phyloP scores from a whole-genome alignment of 352 stramenopile species.

The Phytopythium mirpurense region DNA sequence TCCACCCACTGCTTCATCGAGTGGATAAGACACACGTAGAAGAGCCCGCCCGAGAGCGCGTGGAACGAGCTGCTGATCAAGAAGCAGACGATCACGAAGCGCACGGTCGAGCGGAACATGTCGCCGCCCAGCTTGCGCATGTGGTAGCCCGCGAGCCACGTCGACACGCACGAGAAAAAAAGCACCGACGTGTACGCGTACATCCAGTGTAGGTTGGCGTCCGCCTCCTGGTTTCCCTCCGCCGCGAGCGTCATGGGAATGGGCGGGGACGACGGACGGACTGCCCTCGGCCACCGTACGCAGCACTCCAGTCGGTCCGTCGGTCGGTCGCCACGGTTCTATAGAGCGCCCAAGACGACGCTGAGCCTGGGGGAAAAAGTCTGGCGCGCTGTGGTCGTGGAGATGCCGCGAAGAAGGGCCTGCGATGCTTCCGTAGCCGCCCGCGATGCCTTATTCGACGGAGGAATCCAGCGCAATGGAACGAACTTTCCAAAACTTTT shows the following conservation, averaged over 20 bases:
- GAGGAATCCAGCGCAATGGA: too few species aligned
- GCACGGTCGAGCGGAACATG: constrained; percentile 63
- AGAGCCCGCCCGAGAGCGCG: constrained; percentile 38
- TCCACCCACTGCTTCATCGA: constrained; percentile 18
- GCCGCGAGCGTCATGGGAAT: constrained; percentile 6
- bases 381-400: too few species aligned
- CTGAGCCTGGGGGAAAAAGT: too few species aligned
- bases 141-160: constrained; percentile 50
- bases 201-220: constrained; percentile 47
- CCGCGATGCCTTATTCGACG: too few species aligned
- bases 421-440: too few species aligned
- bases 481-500: too few species aligned
- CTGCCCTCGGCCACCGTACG: too few species aligned
- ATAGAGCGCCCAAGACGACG: too few species aligned
- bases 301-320: too few species aligned
- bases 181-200: constrained; percentile 53
- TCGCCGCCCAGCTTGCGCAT: constrained; percentile 60
- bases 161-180: constrained; percentile 50
- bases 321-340: too few species aligned
- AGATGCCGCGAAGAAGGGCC: too few species aligned
- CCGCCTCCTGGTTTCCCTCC: constrained; percentile 4
- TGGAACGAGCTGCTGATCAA: constrained; percentile 49
- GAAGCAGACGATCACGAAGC: constrained; percentile 64
- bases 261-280: too few species aligned
- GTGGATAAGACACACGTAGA: constrained; percentile 53